Evolutionary conservation across 139 green algal genomes (phyloP), one percentile per base, ranked within the genome.

Genomic region (Spirogloea muscicola): DNA sequence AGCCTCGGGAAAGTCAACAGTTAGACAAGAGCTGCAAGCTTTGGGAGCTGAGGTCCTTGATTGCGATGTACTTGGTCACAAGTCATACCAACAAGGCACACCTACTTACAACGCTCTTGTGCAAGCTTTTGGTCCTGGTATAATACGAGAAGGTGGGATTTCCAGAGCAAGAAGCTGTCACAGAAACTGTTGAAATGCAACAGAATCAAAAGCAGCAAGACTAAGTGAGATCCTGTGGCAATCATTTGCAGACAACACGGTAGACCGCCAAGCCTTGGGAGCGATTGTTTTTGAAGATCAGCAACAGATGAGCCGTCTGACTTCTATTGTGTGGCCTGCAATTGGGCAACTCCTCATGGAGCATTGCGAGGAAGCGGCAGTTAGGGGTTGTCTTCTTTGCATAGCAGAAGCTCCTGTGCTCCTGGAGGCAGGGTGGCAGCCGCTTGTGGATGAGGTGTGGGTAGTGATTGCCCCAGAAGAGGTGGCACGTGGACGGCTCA

Each of bases 361-460:
- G 33, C 38, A 77, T 52, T 39, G 60, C n/a, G 69, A 77, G 33
- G 55, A 31, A 27, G 21, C 34, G 34, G 27, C 7, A 49, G 16
- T 48, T 42, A 31, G 55, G 36, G 43, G 68, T 55, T 3, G 18
- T 13, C 41, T 33, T 67, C 49, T 76, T 49, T 18, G 51, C 51
- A 33, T 76, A 21, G 68, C 59, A 43, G 69, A 77, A 41, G 69
- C 69, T 37, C 55, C 69, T 1, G 31, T 77, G 31, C 68, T 77
- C 38, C 18, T 77, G 4, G 69, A 77, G 46, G 52, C 69, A 31
- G 46, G 69, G 21, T 77, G 38, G 21, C 27, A 77, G 21, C n/a
- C 9, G 18, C 31, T n/a, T 18, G 55, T 77, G 55, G 69, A 77
- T 38, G 69, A 77, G 60, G 69, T 77, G 3, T 77, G 69, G 69